Base-by-base conservation (phyloP, 2,329 filamentous ascomycete genomes). In the Diaporthe vexans region DNA sequence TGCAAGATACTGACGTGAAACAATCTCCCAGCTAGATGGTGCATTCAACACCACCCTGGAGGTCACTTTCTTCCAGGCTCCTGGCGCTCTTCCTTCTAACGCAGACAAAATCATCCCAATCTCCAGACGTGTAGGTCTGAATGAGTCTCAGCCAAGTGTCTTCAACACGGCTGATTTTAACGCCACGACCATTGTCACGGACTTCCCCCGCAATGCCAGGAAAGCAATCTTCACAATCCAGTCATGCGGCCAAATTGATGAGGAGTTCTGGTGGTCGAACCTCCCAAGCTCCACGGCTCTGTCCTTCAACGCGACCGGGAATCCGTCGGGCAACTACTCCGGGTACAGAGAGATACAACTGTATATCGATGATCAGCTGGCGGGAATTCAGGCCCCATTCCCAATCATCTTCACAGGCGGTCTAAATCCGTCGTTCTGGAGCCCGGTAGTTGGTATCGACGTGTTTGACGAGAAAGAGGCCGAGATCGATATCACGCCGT, bases 201-300 rank as follows among this genome's bases (percentile, higher is more conserved):
- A 65, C 24, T 86, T 97, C 56, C 94, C 94, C 2, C 86, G 84
- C 67, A 93, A 94, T 78, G 87, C 88, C 26, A 89, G 90, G 68
- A 91, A 91, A 73, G 94, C 94, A n/a, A 89, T 95, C 8, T 90
- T 96, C 71, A 91, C 93, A 0, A 87, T 97, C 19, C 91, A 93
- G 9, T 93, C 94, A 17, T 94, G 91, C 77, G 94, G 94, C 0
- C 94, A 97, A 81, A 88, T 88, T 0, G 84, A 87, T 17, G 94
- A 97, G 83, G 94, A 97, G 81, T 96, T 96, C 79, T 97, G 94
- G 94, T 97, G 93, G 91, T 90, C 88, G 72, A 96, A 96, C 79
- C 91, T 95, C 1, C 88, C 93, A 1, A 88, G 91, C 54, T 89
- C 88, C 11, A 88, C 92, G 75, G 86, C 86, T 4, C 77, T 87